Base-by-base conservation (phyloP, 805 yeast genomes). In the Yarrowia sp. region DNA sequence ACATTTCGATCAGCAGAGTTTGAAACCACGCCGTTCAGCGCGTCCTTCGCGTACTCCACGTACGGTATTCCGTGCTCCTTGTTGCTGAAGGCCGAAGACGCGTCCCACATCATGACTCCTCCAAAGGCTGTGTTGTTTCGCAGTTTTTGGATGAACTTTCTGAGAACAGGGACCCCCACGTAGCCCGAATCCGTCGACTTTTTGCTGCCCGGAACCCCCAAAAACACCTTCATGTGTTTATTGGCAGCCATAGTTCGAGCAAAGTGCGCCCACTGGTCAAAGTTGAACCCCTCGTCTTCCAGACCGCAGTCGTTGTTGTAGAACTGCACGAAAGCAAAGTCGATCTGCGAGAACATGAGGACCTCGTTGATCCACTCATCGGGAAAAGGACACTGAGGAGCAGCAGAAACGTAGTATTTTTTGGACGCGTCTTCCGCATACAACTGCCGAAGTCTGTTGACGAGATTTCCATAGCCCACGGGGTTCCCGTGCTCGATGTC, bases 361-460 rank as follows among this genome's bases (percentile, higher is more conserved):
- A 82, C 82, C 65, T 84, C 75, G 82, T 88, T 87, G 44, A 86
- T 71, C 44, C 73, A 80, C 51, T 82, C 85, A 76, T 91, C 97
- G 18, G 97, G 96, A 72, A 85, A 87, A 24, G 84, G 86, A 77
- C 97, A 92, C 76, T 90, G 97, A 19, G 97, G 97, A 65, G 97
- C 93, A 66, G 96, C 96, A 60, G 96, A 84, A 46, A 90, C 76
- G 72, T 86, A 88, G 76, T 85, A 88, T 27, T 74, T 68, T 73
- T 85, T 87, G 47, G 87, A 78, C 32, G 84, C 76, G 27, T 74
- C 77, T 66, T 47, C 36, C 39, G 77, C 74, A 63, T 73, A 79
- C 58, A 72, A 72, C 4, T 64, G 62, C 66, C 82, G 76, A 65
- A 85, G 68, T 67, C 80, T 77, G 41, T 73, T 77, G 13, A 83